Conservation (phyloP, 768 basidiomycete species). For the Termitomyces bulborhizus region DNA sequence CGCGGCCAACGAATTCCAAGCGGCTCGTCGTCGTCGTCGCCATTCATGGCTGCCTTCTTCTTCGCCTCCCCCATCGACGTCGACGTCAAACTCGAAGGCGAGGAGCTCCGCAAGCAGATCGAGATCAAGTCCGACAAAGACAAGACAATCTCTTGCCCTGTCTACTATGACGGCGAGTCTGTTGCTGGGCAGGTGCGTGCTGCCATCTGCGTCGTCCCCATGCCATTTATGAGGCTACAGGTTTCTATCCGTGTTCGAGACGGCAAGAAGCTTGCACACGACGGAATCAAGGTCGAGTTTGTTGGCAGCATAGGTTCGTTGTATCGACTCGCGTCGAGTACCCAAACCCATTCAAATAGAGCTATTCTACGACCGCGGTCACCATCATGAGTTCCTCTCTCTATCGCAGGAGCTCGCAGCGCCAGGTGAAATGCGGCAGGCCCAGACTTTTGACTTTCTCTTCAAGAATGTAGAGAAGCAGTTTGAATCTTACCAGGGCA, state of each 20-base stretch:
- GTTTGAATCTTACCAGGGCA: constrained; percentile 96
- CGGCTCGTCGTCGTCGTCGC: background rate
- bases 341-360: constrained; percentile 32
- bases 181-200: constrained; percentile 70
- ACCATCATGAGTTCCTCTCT: constrained; percentile 97
- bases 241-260: constrained; percentile 85
- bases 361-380: constrained; percentile 95
- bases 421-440: constrained; percentile 95
- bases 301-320: constrained; percentile 87
- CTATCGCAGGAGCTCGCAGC: constrained; percentile 92
- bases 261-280: constrained; percentile 91
- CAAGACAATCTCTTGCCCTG: constrained; percentile 75
- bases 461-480: constrained; percentile 99
- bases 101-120: constrained; percentile 83
- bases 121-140: constrained; percentile 92
- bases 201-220: background rate
- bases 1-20: background rate
- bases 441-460: constrained; percentile 92
- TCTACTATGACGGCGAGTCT: constrained; percentile 96
- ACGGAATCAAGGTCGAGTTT: constrained; percentile 97
- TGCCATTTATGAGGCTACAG: constrained; percentile 31
- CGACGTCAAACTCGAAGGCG: constrained; percentile 82
- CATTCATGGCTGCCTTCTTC: constrained; percentile 80
- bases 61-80: constrained; percentile 89
- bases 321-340: background rate